Evolutionary conservation across 306 rosid species (phyloP).

Genomic region (Vigna reflexopilosa): DNA sequence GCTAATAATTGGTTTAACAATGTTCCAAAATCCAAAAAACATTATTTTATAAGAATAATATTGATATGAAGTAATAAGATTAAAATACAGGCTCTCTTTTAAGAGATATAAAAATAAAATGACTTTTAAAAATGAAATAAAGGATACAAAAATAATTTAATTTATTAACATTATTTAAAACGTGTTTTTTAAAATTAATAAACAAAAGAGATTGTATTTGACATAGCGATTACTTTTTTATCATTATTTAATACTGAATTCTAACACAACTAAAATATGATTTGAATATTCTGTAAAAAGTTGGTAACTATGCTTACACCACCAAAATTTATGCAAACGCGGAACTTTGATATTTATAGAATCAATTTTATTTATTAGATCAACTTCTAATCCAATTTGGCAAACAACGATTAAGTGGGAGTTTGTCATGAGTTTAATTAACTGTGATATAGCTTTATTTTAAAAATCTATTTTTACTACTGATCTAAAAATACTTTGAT

Average conservation of each 20-base stretch:
- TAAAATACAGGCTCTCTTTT: no score
- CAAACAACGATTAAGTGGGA: not conserved
- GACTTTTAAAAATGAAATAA: no score
- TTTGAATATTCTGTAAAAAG: not conserved
- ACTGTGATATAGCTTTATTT: no score
- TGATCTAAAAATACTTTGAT: no score
- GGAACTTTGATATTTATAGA: not conserved
- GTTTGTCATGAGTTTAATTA: no score
- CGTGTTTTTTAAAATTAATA: not conserved
- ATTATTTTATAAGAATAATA: no score
- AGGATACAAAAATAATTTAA: no score
- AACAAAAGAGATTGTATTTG: not conserved
- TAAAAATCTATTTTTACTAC: no score
- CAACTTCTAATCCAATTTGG: not conserved
- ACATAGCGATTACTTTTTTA: not conserved
- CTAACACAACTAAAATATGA: not conserved
- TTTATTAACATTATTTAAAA: not conserved
- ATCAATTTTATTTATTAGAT: not conserved
- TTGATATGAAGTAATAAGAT: no score
- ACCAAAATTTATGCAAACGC: not conserved
- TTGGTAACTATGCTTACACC: not conserved
- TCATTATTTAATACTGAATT: not conserved
- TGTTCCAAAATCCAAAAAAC: no score
- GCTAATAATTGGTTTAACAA: no score
- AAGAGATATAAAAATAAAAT: no score